A percentile compares a stretch with the other conserved stretches of the same genome.
Evolutionary conservation across 78 protist genomes (phyloP).

Genomic region (Dictyostelium brefeldianum): DNA sequence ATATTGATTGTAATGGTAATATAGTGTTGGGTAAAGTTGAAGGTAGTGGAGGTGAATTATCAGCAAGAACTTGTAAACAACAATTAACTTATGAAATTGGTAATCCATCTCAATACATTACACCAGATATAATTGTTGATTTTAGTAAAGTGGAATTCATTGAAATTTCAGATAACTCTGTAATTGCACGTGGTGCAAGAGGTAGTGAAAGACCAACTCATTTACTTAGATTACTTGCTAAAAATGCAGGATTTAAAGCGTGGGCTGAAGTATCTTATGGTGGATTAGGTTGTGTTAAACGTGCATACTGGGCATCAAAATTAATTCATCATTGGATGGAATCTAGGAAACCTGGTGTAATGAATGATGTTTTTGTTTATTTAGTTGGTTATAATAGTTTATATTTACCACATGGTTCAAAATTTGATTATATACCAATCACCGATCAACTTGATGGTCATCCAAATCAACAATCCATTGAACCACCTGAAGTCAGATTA

Average conservation of each 20-base stretch:
- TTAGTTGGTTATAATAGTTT: conserved; percentile 73
- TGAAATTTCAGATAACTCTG: conserved; percentile 26
- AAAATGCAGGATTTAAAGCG: conserved; percentile 69
- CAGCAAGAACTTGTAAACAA: conserved; percentile 74
- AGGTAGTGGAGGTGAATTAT: conserved; percentile 76
- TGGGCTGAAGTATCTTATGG: conserved; percentile 78
- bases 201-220: conserved; percentile 30
- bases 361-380: conserved; percentile 49
- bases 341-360: conserved; percentile 26
- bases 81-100: conserved; percentile 74
- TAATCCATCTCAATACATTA: conserved; percentile 63
- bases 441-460: too few species aligned
- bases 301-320: conserved; percentile 64
- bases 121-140: conserved; percentile 63
- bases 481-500: conserved; percentile 73
- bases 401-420: conserved; percentile 62
- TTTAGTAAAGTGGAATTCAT: conserved; percentile 51
- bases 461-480: not conserved
- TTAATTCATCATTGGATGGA: conserved; percentile 72
- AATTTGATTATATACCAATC: conserved; percentile 22
- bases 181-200: conserved; percentile 47
- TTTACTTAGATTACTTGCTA: conserved; percentile 56
- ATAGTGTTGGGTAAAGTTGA: conserved; percentile 49
- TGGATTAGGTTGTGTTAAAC: conserved; percentile 74
- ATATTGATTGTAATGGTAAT: conserved; percentile 49